These are phyloP conservation scores for Cordyceps fumosorosea DNA, from an alignment of 2,329 filamentous ascomycete genomes.

Conservation along the genomic window DNA sequence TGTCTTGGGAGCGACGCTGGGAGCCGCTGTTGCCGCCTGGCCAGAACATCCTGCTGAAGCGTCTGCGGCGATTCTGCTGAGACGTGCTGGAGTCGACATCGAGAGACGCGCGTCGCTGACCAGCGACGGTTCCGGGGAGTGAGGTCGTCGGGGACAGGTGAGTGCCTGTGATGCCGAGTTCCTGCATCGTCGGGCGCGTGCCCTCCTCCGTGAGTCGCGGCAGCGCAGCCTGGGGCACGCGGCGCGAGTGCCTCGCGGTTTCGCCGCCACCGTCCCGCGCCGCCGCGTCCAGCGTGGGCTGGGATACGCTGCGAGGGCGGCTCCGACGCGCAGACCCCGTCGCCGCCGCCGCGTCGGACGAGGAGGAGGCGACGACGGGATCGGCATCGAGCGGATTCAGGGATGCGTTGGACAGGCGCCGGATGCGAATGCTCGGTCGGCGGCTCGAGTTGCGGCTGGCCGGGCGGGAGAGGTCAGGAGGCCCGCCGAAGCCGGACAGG, in stretches of 20 bases:
- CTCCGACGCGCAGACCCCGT: conserved; percentile 18
- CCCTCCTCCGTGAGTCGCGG: conserved; percentile 36
- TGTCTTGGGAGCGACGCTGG: conserved; percentile 3
- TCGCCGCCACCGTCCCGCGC: conserved; percentile 14
- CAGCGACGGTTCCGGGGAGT: conserved; percentile 18
- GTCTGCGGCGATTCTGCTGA: conserved; percentile 3
- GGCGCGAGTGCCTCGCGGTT: conserved; percentile 23
- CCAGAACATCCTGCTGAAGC: conserved; percentile 10
- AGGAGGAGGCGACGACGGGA: not conserved
- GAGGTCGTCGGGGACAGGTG: conserved; percentile 23
- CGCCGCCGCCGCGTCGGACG: not conserved
- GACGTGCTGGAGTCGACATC: not conserved
- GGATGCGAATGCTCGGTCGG: conserved; percentile 13
- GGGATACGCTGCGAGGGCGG: conserved; percentile 31
- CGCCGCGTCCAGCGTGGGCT: conserved; percentile 24
- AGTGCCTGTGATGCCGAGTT: conserved; percentile 22
- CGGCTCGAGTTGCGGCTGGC: conserved; percentile 10
- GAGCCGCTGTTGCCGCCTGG: conserved; percentile 6
- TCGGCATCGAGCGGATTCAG: not conserved
- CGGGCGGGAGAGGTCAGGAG: not conserved
- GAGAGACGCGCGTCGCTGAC: not conserved
- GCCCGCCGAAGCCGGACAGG: not conserved
- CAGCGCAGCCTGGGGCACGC: conserved; percentile 27
- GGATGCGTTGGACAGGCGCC: conserved; percentile 9
- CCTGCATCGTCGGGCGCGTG: conserved; percentile 27